Conservation (phyloP, 305 asterid genomes). For the Fraxinus dipetala region DNA sequence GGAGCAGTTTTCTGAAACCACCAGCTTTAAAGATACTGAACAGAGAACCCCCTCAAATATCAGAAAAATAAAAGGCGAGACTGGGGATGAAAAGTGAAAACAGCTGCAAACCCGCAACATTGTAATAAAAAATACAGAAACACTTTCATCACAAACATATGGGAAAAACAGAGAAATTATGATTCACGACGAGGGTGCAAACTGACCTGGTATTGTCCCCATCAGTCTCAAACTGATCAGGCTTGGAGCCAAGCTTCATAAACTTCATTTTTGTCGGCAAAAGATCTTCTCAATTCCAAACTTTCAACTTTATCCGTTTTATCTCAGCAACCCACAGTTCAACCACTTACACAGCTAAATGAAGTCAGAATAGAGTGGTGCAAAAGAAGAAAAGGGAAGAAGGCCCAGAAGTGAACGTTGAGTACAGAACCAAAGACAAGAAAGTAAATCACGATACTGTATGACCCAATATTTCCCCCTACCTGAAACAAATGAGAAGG, state of each 20-base stretch:
- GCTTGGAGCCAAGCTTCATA: slow-evolving; percentile 94
- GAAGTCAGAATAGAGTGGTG: background rate
- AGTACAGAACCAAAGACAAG: background rate
- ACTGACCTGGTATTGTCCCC: slow-evolving; percentile 74
- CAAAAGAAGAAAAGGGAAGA: slow-evolving; percentile 12
- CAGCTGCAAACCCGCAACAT: background rate
- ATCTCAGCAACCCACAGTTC: slow-evolving; percentile 6
- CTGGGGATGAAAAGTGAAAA: background rate
- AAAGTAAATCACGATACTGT: background rate
- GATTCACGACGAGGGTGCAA: background rate
- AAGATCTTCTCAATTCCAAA: slow-evolving; percentile 11
- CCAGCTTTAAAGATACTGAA: background rate
- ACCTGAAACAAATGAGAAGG: slow-evolving; percentile 1
- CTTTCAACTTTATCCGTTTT: slow-evolving; percentile 7
- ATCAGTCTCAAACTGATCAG: slow-evolving; percentile 79
- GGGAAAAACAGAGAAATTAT: background rate
- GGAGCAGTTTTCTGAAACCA: background rate
- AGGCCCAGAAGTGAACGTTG: background rate
- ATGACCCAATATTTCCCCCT: background rate
- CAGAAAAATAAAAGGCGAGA: background rate
- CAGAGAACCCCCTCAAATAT: background rate
- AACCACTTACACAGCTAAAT: slow-evolving; percentile 3
- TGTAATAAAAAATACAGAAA: background rate
- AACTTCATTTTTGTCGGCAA: slow-evolving; percentile 61
- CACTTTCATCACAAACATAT: background rate